Evolutionary conservation across 1,284 basidiomycete genomes (phyloP), one percentile per base, ranked within the genome.

Genomic region (Sporisorium graminicola): DNA sequence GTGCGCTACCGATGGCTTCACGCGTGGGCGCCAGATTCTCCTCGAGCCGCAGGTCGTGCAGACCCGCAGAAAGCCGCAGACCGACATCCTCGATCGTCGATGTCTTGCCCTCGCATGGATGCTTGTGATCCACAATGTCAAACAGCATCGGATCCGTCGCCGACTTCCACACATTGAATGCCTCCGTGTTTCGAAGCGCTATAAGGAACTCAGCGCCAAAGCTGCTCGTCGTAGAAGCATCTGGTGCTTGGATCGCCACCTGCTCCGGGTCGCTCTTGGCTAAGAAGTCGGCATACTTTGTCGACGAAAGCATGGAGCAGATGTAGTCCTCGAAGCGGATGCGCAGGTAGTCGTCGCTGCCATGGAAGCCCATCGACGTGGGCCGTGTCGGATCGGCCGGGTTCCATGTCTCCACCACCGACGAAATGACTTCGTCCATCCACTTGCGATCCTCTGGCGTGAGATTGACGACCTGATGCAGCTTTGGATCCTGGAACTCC

Each of bases 401-500:
- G 29, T 85, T 84, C 82, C 83, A 85, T 1, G 81, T 85, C n/a
- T 80, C 76, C 5, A 70, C 58, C 12, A 85, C 81, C 1, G 80
- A 65, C 6, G 70, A 54, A 37, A 84, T 78, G 24, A 85, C 52
- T 50, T 91, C 91, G 81, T 92, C 91, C 89, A 99, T 95, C 96
- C 97, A 99, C 85, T 94, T 97, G 65, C 96, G 89, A 86, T 99
- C 97, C 1, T 95, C 94, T 0, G 96, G 88, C 0, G 96, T 98
- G 66, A 99, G 88, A 6, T 90, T 90, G 29, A 92, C 90, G 27
- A 92, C 87, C 31, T 92, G 89, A 78, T 96, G 94, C 6, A 97
- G 83, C 81, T 89, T 90, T 0, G 92, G 90, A 85, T 98, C 92
- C 29, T 91, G 49, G 58, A 85, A 82, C 20, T 83, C 60, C 29